phyloP scores from a whole-genome alignment of 2,329 filamentous ascomycete species.

The Cyphellophora attinorum region DNA sequence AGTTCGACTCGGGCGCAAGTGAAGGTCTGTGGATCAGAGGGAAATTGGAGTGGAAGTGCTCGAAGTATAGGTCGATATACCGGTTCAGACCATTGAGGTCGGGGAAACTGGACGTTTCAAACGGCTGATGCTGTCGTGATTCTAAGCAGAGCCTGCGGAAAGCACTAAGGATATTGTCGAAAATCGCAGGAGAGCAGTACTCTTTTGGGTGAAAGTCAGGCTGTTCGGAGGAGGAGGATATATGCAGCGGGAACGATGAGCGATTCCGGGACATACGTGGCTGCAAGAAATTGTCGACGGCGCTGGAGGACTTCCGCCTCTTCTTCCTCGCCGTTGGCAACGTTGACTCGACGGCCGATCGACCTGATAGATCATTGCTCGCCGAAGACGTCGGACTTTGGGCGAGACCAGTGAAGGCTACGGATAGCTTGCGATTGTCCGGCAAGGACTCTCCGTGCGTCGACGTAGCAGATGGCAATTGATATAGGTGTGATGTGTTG shows the following conservation, averaged over 20 bases:
- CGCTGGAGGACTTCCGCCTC: constrained; percentile 9
- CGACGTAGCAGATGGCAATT: constrained; percentile 32
- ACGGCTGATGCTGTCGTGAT: constrained; percentile 22
- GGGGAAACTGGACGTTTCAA: constrained; percentile 24
- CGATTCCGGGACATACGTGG: constrained; percentile 5
- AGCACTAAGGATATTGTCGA: constrained; percentile 21
- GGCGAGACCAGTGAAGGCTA: constrained; percentile 5
- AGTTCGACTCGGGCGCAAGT: constrained; percentile 29
- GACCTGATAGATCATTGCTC: constrained; percentile 8
- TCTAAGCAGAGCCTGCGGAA: constrained; percentile 25
- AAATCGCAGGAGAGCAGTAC: constrained; percentile 10
- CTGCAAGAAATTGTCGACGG: constrained; percentile 7
- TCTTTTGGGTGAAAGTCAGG: constrained; percentile 2
- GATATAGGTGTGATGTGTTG: constrained; percentile 4
- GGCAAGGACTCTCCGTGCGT: constrained; percentile 26
- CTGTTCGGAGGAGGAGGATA: neutral
- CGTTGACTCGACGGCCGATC: constrained; percentile 3
- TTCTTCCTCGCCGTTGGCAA: constrained; percentile 10
- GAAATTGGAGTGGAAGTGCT: constrained; percentile 29
- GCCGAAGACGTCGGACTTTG: constrained; percentile 13
- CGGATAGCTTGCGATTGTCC: constrained; percentile 4
- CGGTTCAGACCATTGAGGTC: constrained; percentile 17
- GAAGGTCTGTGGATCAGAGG: constrained; percentile 30
- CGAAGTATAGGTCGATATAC: constrained; percentile 28
- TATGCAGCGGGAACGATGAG: constrained; percentile 9